Conservation (phyloP, 148 eudicot species). For the Gaultheria prostrata region DNA sequence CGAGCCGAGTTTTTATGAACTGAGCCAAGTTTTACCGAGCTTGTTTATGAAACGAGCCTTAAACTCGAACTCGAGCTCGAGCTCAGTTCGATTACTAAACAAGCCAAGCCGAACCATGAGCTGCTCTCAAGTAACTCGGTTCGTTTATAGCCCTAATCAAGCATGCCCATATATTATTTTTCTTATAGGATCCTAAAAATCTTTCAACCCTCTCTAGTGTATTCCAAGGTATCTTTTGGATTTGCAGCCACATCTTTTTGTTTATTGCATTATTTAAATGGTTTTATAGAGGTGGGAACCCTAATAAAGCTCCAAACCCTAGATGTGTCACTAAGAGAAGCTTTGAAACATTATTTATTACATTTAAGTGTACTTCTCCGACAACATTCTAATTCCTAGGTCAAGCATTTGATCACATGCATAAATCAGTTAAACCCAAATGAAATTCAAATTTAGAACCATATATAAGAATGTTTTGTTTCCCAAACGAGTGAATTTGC, state of each 20-base stretch:
- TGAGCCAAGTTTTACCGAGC: no score
- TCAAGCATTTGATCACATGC: background rate
- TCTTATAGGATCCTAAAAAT: background rate
- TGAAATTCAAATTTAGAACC: background rate
- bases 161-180: background rate
- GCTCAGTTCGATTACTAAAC: no score
- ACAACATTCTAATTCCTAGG: background rate
- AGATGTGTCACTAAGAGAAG: background rate
- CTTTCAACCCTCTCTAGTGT: background rate
- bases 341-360: background rate
- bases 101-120: no score
- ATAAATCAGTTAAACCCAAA: background rate
- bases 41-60: no score
- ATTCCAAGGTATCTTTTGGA: background rate
- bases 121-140: no score
- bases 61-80: no score
- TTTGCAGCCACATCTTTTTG: background rate
- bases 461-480: background rate
- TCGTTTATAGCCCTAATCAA: background rate
- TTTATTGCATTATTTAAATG: background rate
- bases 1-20: no score
- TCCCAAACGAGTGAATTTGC: background rate
- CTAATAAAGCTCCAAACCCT: background rate
- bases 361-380: background rate
- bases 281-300: background rate